phyloP scores from a whole-genome alignment of 2,329 filamentous ascomycete genomes.

The Pseudophaeomoniella oleicola region DNA sequence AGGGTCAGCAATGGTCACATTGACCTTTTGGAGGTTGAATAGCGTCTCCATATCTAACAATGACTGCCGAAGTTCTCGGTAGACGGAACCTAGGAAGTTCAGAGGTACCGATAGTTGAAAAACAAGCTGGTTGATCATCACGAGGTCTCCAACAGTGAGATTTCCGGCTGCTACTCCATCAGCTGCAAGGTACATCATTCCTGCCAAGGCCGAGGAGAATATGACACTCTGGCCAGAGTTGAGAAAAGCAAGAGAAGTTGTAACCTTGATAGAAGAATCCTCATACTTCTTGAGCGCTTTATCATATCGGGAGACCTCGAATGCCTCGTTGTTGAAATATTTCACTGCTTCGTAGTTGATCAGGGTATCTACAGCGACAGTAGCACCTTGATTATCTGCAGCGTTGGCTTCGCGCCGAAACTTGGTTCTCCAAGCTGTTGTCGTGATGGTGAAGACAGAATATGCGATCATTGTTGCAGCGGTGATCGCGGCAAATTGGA shows the following conservation, averaged over 20 bases:
- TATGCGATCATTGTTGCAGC: constrained; percentile 84
- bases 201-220: constrained; percentile 82
- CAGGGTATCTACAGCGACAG: constrained; percentile 86
- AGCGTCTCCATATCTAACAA: constrained; percentile 96
- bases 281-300: constrained; percentile 75
- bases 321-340: constrained; percentile 98
- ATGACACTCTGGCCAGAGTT: constrained; percentile 96
- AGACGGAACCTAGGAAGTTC: constrained; percentile 96
- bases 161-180: constrained; percentile 70
- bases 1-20: constrained; percentile 68
- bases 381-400: constrained; percentile 89
- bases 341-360: constrained; percentile 99
- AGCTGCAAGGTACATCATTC: constrained; percentile 96
- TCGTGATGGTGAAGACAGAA: constrained; percentile 91
- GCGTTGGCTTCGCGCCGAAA: constrained; percentile 91
- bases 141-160: constrained; percentile 85
- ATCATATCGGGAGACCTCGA: constrained; percentile 83
- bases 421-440: constrained; percentile 92
- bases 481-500: constrained; percentile 83
- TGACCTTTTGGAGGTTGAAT: constrained; percentile 94
- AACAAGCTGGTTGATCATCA: constrained; percentile 98
- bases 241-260: constrained; percentile 79
- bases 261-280: constrained; percentile 89
- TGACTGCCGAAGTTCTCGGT: constrained; percentile 86
- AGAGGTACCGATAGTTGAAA: constrained; percentile 94